Conservation (phyloP, 1,139 yeast species). For the Geotrichum siamense region DNA sequence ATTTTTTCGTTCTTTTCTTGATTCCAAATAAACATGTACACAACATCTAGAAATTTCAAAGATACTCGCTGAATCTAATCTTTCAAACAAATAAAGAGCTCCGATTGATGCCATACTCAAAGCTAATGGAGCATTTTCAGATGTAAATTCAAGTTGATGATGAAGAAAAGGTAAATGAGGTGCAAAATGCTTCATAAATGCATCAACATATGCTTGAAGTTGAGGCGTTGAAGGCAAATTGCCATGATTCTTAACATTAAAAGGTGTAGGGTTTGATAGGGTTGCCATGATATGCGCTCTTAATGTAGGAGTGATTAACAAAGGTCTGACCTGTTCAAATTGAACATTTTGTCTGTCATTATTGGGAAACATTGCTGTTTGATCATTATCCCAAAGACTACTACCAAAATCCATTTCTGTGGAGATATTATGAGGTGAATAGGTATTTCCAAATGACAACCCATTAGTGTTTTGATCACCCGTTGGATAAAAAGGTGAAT, state of each 20-base stretch:
- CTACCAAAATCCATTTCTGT: constrained; percentile 12
- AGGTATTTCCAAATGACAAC: constrained; percentile 1
- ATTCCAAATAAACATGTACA: constrained; percentile 69
- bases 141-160: constrained; percentile 51
- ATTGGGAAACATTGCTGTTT: constrained; percentile 12
- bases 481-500: constrained; percentile 10
- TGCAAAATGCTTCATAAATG: constrained; percentile 69
- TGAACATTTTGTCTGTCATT: constrained; percentile 5
- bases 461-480: background rate
- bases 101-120: constrained; percentile 84
- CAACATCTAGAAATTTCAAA: constrained; percentile 75
- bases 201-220: constrained; percentile 60
- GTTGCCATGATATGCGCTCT: constrained; percentile 53
- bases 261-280: constrained; percentile 55
- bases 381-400: constrained; percentile 17
- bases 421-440: constrained; percentile 3
- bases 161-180: constrained; percentile 80
- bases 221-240: constrained; percentile 69
- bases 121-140: constrained; percentile 68
- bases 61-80: constrained; percentile 63
- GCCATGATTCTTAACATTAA: constrained; percentile 40
- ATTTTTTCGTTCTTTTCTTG: constrained; percentile 39
- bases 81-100: constrained; percentile 77
- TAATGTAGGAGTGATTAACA: constrained; percentile 56
- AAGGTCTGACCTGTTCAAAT: constrained; percentile 5